phyloP scores from a whole-genome alignment of 2,329 filamentous ascomycete species.

The Claviceps fusiformis region DNA sequence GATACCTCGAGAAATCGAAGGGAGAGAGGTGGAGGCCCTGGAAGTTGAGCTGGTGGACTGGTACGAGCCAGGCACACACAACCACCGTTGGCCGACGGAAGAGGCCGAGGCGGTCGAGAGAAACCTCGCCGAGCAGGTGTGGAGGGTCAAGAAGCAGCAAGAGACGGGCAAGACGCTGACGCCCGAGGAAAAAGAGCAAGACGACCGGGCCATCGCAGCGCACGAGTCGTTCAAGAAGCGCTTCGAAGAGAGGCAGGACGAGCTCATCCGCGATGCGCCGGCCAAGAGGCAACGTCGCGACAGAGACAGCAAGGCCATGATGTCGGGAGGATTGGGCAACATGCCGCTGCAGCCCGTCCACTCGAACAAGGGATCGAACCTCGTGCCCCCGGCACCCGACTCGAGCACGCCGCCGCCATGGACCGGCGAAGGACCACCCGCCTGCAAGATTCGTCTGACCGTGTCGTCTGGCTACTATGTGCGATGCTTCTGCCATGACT shows the following conservation, averaged over 20 bases:
- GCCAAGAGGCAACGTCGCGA: constrained; percentile 18
- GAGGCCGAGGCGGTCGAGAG: constrained; percentile 67
- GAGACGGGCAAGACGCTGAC: constrained; percentile 34
- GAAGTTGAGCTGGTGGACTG: constrained; percentile 76
- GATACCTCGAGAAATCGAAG: constrained; percentile 72
- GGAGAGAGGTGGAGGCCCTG: constrained; percentile 62
- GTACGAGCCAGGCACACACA: constrained; percentile 67
- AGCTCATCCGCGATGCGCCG: constrained; percentile 38
- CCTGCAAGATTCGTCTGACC: constrained; percentile 74
- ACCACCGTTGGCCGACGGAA: constrained; percentile 63
- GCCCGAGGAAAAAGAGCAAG: constrained; percentile 40
- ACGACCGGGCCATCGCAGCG: constrained; percentile 39
- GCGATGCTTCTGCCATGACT: constrained; percentile 80
- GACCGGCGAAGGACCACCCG: constrained; percentile 54
- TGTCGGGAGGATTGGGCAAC: constrained; percentile 44
- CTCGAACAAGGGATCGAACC: constrained; percentile 32
- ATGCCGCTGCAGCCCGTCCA: constrained; percentile 31
- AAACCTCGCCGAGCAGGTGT: constrained; percentile 59
- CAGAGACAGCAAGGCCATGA: constrained; percentile 28
- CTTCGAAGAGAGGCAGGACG: constrained; percentile 44
- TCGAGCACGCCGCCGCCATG: constrained; percentile 39
- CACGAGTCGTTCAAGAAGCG: constrained; percentile 45
- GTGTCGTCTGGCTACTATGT: constrained; percentile 97
- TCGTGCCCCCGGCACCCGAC: constrained; percentile 35
- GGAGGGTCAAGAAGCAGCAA: constrained; percentile 46